These are phyloP conservation scores for Ustilago nuda DNA, from an alignment of 1,284 basidiomycete genomes.

Conservation along the genomic window DNA sequence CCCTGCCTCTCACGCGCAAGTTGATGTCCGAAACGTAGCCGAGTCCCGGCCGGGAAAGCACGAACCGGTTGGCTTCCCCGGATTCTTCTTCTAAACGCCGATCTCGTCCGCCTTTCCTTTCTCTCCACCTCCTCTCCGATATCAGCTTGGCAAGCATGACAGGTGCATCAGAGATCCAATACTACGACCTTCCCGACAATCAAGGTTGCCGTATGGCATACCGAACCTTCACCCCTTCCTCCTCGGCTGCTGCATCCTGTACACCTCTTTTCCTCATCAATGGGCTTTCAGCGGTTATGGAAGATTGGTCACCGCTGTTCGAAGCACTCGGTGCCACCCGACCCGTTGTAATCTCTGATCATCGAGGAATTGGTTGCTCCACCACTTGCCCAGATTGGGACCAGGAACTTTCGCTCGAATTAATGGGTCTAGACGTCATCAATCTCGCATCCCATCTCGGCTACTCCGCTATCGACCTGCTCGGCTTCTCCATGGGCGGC, in stretches of 20 bases:
- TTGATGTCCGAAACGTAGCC: constrained; percentile 4
- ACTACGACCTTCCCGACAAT: constrained; percentile 17
- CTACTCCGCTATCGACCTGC: constrained; percentile 42
- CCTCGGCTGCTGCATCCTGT: neutral
- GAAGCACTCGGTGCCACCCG: constrained; percentile 43
- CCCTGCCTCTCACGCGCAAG: neutral
- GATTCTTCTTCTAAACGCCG: neutral
- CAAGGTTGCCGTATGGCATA: constrained; percentile 50
- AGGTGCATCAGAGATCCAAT: constrained; percentile 11
- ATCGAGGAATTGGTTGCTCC: constrained; percentile 63
- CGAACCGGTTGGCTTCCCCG: neutral
- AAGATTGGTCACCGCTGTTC: constrained; percentile 62
- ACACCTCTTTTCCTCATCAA: constrained; percentile 62
- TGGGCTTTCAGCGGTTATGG: constrained; percentile 64
- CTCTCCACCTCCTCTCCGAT: neutral
- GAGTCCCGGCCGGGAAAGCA: constrained; percentile 1
- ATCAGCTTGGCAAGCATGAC: neutral
- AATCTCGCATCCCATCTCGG: constrained; percentile 45
- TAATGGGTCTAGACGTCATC: constrained; percentile 61
- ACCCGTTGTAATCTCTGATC: constrained; percentile 59
- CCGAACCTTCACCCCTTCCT: constrained; percentile 15
- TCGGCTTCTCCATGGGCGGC: constrained; percentile 68
- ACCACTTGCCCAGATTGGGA: constrained; percentile 46
- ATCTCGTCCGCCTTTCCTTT: neutral
- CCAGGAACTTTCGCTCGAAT: constrained; percentile 51